Evolutionary conservation across 306 rosid genomes (phyloP), one percentile per base, ranked within the genome.

Genomic region (Trifolium pratense): DNA sequence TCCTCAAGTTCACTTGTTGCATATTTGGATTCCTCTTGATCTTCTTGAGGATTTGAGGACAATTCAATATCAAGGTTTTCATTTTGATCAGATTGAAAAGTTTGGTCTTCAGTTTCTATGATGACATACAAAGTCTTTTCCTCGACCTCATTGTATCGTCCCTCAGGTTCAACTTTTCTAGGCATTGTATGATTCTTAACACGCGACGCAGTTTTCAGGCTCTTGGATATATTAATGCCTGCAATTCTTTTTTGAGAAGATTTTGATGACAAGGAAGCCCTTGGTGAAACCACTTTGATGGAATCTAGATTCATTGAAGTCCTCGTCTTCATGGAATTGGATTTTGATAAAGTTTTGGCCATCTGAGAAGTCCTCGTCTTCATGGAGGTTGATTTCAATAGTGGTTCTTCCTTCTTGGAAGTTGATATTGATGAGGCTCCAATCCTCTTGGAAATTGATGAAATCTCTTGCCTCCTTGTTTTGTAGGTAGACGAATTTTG

Each of bases 61-160:
- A 34, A 66, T 63, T 86, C 78, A 46, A 48, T 66, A 29, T 52
- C 83, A 71, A 49, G 63, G 75, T 46, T 78, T 73, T 70, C 82
- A 69, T 76, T 79, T 68, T 84, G 87, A 85, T 84, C 83, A 15
- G 84, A 84, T 57, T 75, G 86, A 59, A 64, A 68, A 60, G 83
- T 56, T 23, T 75, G 74, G 5, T 78, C 81, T 73, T 83, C 89
- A 32, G 70, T 86, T 76, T 82, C 91, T 40, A 87, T 76, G 65
- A 88, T 78, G 79, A 88, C 89, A 82, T 88, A 83, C 88, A 91
- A 62, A 66, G 89, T 94, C 81, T 86, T 90, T 76, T 89, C 99
- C 71, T 75, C 55, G 18, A 80, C 81, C 83, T 84, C 88, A 8
- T 62, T 16, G 16, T 60, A 21, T 18, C 39, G 69, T 29, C 62